Base-by-base conservation (phyloP, 495 filamentous ascomycete genomes). In the Hypoxylon fuscum region DNA sequence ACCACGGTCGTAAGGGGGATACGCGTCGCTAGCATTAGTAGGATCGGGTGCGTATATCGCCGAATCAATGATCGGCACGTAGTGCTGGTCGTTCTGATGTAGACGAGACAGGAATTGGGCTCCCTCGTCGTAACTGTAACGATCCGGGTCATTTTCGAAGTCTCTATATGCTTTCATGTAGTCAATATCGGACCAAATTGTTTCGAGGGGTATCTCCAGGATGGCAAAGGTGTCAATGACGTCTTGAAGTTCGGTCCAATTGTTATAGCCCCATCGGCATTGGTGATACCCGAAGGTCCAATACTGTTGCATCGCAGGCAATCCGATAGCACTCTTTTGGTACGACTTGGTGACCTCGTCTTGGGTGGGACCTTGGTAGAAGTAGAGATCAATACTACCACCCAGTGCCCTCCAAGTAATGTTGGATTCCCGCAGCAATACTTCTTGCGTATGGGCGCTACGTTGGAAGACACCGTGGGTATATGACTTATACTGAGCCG, bases 271-370 rank as follows among this genome's bases (percentile, higher is more conserved):
- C 73, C 91, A 96, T 59, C 88, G 79, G 69, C 92, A 96, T 59
- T 96, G 88, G 64, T 96, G 91, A 66, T 87, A 91, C 1, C 93
- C 93, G 61, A 96, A 88, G 0, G 87, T 83, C 89, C 90, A 97
- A 73, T 96, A 97, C 50, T 90, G 89, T 71, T 92, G 89, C 91
- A 95, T 92, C 0, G 86, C 87, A 5, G 92, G 88, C 17, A 88
- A 75, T 0, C 90, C 90, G 49, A 88, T 81, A 9, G 89, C 77
- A 83, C 87, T 71, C 21, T 81, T 78, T 41, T 89, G 81, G 70
- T 97, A 96, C 50, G 90, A 80, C 63, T 80, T 80, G 14, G 85
- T 87, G 5, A 93, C 88, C 51, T 89, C 81, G 55, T 85, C 80
- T 1, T 91, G 91, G 27, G 77, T 83, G 1, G 89, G 87, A 2